These are phyloP conservation scores for Malus domestica DNA, from an alignment of 306 rosid genomes.

Conservation along the genomic window DNA sequence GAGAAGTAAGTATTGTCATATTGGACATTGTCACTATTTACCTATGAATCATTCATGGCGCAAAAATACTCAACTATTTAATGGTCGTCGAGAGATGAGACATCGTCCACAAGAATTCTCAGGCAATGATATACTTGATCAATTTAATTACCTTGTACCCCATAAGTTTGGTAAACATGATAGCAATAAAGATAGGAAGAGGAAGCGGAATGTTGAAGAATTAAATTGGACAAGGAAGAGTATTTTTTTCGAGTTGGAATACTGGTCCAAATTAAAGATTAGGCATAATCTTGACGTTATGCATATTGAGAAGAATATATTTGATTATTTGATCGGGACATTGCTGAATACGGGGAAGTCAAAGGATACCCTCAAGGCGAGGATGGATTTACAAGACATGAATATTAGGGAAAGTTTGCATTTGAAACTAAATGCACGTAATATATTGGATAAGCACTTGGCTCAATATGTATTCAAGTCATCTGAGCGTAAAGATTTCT, in stretches of 20 bases:
- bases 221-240: neutral
- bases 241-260: neutral
- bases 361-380: neutral
- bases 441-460: neutral
- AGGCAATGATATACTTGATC: neutral
- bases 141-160: neutral
- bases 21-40: neutral
- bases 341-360: neutral
- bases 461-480: neutral
- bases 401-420: neutral
- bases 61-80: neutral
- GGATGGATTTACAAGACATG: neutral
- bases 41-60: neutral
- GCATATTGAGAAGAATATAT: neutral
- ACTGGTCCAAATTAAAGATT: neutral
- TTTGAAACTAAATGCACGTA: neutral
- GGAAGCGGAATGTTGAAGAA: neutral
- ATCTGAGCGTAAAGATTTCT: neutral
- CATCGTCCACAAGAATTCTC: too few species aligned
- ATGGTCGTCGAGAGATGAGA: neutral
- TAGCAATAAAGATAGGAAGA: neutral
- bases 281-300: too few species aligned
- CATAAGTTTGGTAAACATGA: neutral
- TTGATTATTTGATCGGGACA: neutral
- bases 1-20: neutral